Conservation (phyloP, 768 basidiomycete species). For the Lactarius sp. region DNA sequence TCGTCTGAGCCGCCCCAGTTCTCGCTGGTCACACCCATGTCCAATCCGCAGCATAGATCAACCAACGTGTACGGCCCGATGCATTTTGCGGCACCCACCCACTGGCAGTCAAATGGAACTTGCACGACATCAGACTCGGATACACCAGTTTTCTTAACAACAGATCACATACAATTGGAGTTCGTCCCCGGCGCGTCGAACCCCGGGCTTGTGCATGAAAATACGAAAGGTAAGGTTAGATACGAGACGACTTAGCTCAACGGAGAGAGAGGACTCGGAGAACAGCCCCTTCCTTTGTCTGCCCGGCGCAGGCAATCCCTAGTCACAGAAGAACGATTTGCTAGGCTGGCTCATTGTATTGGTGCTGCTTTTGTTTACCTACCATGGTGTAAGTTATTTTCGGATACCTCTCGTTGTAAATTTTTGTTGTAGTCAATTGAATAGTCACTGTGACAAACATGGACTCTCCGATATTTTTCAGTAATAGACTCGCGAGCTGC, state of each 20-base stretch:
- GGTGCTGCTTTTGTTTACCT: no score
- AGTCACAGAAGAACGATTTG: no score
- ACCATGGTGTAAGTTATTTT: no score
- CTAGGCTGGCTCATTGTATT: no score
- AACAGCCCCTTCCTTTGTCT: no score
- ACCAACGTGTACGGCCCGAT: neutral
- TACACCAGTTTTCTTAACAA: neutral
- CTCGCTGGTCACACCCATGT: neutral
- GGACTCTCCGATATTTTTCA: no score
- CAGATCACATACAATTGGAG: neutral
- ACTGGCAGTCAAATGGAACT: neutral
- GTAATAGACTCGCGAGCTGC: no score
- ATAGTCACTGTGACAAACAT: no score
- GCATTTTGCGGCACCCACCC: neutral
- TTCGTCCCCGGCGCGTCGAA: neutral
- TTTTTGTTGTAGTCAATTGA: no score
- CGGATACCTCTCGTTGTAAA: no score
- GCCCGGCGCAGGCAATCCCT: no score
- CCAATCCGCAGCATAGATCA: neutral
- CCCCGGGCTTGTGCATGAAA: neutral
- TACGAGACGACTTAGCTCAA: neutral
- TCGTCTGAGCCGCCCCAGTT: neutral
- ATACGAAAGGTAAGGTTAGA: neutral
- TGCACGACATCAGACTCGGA: neutral
- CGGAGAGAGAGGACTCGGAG: neutral